phyloP scores from a whole-genome alignment of 2,329 filamentous ascomycete species.

The Calcarisporium arbuscula region DNA sequence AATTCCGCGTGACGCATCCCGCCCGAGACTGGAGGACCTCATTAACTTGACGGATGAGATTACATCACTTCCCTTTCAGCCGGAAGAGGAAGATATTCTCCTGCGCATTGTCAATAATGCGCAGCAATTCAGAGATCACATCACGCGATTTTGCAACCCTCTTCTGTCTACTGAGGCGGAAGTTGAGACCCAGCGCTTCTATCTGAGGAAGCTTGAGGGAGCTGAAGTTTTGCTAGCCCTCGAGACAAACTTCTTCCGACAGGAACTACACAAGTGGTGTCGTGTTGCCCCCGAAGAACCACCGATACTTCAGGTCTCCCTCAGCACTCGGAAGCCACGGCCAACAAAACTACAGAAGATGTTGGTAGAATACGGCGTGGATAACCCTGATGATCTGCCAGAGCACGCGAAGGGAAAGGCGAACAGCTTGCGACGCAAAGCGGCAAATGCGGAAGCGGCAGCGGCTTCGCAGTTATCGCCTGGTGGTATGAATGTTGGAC shows the following conservation, averaged over 20 bases:
- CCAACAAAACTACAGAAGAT: slow-evolving; percentile 97
- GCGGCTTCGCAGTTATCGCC: slow-evolving; percentile 25
- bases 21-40: slow-evolving; percentile 90
- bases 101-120: slow-evolving; percentile 83
- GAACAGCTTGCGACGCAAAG: slow-evolving; percentile 66
- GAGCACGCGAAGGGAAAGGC: slow-evolving; percentile 75
- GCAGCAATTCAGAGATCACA: slow-evolving; percentile 74
- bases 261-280: slow-evolving; percentile 91
- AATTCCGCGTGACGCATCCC: slow-evolving; percentile 91
- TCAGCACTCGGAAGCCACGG: slow-evolving; percentile 89
- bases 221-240: slow-evolving; percentile 86
- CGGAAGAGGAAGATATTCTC: slow-evolving; percentile 85
- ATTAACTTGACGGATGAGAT: slow-evolving; percentile 81
- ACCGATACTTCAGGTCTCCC: slow-evolving; percentile 76
- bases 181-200: slow-evolving; percentile 85
- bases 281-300: slow-evolving; percentile 83
- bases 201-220: slow-evolving; percentile 92
- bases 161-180: slow-evolving; percentile 78
- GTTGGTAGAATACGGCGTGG: slow-evolving; percentile 79
- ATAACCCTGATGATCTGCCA: slow-evolving; percentile 85
- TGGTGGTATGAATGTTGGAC: slow-evolving; percentile 9
- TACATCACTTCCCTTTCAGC: slow-evolving; percentile 76
- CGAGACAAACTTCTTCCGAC: slow-evolving; percentile 97
- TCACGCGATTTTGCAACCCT: slow-evolving; percentile 74
- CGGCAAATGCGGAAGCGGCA: slow-evolving; percentile 50